These are phyloP conservation scores for Xylariaceae sp. DNA, from an alignment of 2,329 filamentous ascomycete species.

Conservation along the genomic window DNA sequence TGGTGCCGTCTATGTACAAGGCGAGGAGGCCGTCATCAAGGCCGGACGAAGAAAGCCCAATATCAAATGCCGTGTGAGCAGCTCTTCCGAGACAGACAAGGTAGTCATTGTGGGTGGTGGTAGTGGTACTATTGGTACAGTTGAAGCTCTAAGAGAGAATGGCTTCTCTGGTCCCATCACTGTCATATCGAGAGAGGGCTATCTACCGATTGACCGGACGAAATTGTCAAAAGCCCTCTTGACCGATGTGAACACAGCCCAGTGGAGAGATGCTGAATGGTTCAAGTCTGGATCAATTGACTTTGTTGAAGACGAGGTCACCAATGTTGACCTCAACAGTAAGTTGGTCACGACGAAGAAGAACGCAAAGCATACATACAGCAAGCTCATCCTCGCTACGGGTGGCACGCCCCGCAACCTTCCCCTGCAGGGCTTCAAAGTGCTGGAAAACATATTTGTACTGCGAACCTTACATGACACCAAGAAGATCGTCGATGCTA, in stretches of 20 bases:
- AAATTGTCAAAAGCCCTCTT: conserved; percentile 95
- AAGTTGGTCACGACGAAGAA: conserved; percentile 78
- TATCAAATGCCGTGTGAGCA: conserved; percentile 68
- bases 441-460: conserved; percentile 85
- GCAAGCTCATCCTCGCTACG: conserved; percentile 88
- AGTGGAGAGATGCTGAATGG: conserved; percentile 78
- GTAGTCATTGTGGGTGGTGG: conserved; percentile 90
- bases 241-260: conserved; percentile 78
- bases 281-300: conserved; percentile 69
- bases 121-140: conserved; percentile 79
- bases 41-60: conserved; percentile 75
- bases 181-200: conserved; percentile 82
- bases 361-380: conserved; percentile 76
- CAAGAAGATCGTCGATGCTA: conserved; percentile 77
- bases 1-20: conserved; percentile 83
- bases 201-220: conserved; percentile 88
- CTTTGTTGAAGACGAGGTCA: conserved; percentile 70
- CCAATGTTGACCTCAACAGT: conserved; percentile 74
- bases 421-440: conserved; percentile 84
- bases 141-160: conserved; percentile 82
- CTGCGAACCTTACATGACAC: conserved; percentile 80
- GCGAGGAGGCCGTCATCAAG: conserved; percentile 80
- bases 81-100: conserved; percentile 61
- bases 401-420: conserved; percentile 79
- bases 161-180: conserved; percentile 84